Conservation (phyloP, 495 filamentous ascomycete genomes). For the Hypoxylon lenormandii region DNA sequence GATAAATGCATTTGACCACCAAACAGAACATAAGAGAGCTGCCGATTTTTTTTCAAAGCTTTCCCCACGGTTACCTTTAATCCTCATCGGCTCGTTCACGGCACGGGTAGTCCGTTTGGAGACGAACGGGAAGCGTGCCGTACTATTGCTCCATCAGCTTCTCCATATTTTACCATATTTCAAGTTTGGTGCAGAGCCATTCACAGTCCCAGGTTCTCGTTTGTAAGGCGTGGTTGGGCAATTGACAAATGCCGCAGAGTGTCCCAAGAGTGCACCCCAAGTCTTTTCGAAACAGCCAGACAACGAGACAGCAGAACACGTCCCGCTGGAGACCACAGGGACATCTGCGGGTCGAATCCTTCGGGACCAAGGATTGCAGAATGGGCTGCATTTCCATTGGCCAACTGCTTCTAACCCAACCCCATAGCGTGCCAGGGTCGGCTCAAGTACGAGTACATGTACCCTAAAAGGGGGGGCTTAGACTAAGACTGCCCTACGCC, state of each 20-base stretch:
- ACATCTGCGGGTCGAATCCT: conserved; percentile 38
- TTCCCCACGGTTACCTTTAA: conserved; percentile 32
- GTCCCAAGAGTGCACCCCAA: conserved; percentile 25
- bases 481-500: conserved; percentile 17
- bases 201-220: too few relatives aligned
- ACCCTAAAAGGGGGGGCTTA: conserved; percentile 40
- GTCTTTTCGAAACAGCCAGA: conserved; percentile 17
- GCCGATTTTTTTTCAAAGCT: conserved; percentile 13
- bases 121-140: background rate
- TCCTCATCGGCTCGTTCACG: conserved; percentile 26
- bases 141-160: conserved; percentile 1
- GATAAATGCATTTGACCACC: background rate
- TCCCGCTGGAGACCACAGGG: conserved; percentile 32
- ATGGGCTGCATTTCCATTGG: conserved; percentile 19
- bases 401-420: conserved; percentile 36
- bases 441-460: conserved; percentile 25
- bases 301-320: conserved; percentile 25
- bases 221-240: conserved; percentile 1
- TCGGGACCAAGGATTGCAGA: conserved; percentile 17
- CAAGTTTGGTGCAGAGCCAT: too few relatives aligned
- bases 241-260: conserved; percentile 14
- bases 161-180: conserved; percentile 8
- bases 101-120: conserved; percentile 25
- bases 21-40: conserved; percentile 8
- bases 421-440: conserved; percentile 26